phyloP scores from a whole-genome alignment of 1,284 basidiomycete species.

The Ceratorhiza oryzae-sativae region DNA sequence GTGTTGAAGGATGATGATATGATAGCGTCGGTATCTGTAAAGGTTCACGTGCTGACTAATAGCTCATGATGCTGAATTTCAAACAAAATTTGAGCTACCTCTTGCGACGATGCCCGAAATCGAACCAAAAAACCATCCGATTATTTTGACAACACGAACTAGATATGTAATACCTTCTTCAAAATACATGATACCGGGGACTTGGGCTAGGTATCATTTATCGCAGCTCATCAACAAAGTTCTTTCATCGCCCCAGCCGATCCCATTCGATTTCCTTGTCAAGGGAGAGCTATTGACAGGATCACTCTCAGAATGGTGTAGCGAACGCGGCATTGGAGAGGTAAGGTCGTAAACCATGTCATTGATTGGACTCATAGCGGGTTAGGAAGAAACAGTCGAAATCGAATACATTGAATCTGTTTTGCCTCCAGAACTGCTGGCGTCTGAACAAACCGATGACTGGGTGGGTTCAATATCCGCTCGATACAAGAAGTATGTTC shows the following conservation, averaged over 20 bases:
- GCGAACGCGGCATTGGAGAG: slow-evolving; percentile 73
- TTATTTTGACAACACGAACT: slow-evolving; percentile 82
- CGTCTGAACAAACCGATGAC: slow-evolving; percentile 86
- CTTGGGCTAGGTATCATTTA: slow-evolving; percentile 95
- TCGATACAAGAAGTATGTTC: slow-evolving; percentile 68
- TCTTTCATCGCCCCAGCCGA: slow-evolving; percentile 71
- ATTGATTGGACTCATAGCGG: not conserved
- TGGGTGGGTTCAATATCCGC: slow-evolving; percentile 91
- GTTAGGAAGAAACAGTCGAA: slow-evolving; percentile 84
- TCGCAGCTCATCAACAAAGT: slow-evolving; percentile 98
- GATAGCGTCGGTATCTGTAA: no score
- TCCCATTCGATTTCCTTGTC: slow-evolving; percentile 95
- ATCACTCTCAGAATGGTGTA: slow-evolving; percentile 79
- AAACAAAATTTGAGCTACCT: slow-evolving; percentile 27
- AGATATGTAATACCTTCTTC: slow-evolving; percentile 84
- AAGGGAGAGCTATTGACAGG: slow-evolving; percentile 81
- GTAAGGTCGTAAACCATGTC: slow-evolving; percentile 50
- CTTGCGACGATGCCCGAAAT: not conserved
- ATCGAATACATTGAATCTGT: slow-evolving; percentile 95
- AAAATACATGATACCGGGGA: slow-evolving; percentile 91
- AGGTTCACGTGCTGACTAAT: slow-evolving; percentile 1
- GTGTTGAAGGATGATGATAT: no score
- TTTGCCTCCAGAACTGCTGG: slow-evolving; percentile 85
- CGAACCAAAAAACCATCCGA: slow-evolving; percentile 57
- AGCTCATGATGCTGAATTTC: not conserved